Base-by-base conservation (phyloP, 106 monocot species). In the Dendrobium nobile region DNA sequence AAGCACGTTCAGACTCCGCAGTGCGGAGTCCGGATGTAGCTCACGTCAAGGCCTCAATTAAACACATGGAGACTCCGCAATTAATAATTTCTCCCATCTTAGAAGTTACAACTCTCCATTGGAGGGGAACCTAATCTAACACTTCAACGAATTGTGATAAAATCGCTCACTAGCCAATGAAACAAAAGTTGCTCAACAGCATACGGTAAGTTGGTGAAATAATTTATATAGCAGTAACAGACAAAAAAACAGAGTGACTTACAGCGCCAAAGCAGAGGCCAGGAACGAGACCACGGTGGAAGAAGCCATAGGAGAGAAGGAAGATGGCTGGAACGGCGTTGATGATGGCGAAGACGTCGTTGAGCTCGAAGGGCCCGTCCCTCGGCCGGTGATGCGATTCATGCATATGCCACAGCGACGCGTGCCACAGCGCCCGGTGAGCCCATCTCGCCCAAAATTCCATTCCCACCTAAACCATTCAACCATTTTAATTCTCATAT, bases 241-340 rank as follows among this genome's bases (percentile, higher is more conserved):
- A 7, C 4, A 4, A 61, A 61, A 61, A 28, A 18, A 37, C 28
- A 67, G 67, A 9, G 67, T 8, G 5, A 5, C 88, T 82, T 78
- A 95, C 95, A 0, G 95, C 95, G 80, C 95, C 95, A 87, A 95
- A 95, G 81, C 95, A 95, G 87, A 95, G 95, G 79, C 93, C 95
- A 47, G 95, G 93, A 54, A 95, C 16, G 82, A 95, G 80, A 78
- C 95, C 95, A 64, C 80, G 85, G 88, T 95, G 51, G 89, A 95
- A 85, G 86, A 95, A 90, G 47, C 95, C 95, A 85, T 81, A 93
- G 75, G 90, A 77, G 83, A 95, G 84, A 78, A 95, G 91, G 27
- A 79, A 77, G 77, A 95, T 95, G 77, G 95, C 95, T n/a, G 95
- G 95, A 67, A 89, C 85, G 80, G 95, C 91, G 86, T 95, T 95